Conservation (phyloP, 2,329 filamentous ascomycete genomes). For the Aspergillus brasiliensis region DNA sequence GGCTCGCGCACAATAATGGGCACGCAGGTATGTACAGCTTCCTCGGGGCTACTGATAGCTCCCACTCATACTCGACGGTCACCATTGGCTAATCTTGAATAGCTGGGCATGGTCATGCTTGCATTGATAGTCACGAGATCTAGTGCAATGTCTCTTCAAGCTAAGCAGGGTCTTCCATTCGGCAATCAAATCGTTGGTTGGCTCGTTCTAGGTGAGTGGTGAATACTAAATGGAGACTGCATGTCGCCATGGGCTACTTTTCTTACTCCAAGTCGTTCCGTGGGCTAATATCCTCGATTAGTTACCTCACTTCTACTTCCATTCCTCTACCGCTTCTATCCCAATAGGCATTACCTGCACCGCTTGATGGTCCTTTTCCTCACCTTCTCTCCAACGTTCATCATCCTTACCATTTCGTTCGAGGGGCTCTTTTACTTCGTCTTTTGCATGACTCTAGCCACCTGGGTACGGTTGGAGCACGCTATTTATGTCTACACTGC, state of each 20-base stretch:
- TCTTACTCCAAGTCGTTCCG: neutral
- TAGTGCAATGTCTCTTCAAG: conserved; percentile 80
- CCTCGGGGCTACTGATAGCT: neutral
- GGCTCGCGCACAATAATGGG: conserved; percentile 50
- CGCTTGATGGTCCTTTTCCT: conserved; percentile 86
- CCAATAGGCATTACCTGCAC: conserved; percentile 87
- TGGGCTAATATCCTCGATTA: conserved; percentile 35
- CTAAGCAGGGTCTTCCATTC: conserved; percentile 78
- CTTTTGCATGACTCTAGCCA: conserved; percentile 78
- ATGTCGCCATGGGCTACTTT: neutral
- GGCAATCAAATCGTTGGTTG: conserved; percentile 89
- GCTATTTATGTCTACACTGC: conserved; percentile 59
- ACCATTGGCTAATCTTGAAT: conserved; percentile 10
- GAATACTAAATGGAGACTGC: neutral
- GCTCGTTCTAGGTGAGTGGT: conserved; percentile 67
- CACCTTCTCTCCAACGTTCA: conserved; percentile 88
- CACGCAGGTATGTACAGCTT: conserved; percentile 39
- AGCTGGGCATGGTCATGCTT: conserved; percentile 76
- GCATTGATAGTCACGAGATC: conserved; percentile 85
- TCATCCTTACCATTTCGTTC: conserved; percentile 95
- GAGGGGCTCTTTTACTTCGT: conserved; percentile 94
- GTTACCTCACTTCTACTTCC: conserved; percentile 77
- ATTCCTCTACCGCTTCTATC: conserved; percentile 75
- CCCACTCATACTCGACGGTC: neutral
- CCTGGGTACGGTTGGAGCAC: conserved; percentile 92